Evolutionary conservation across 441 rosid species (phyloP), one percentile per base, ranked within the genome.

Genomic region (Brassica hybrid): DNA sequence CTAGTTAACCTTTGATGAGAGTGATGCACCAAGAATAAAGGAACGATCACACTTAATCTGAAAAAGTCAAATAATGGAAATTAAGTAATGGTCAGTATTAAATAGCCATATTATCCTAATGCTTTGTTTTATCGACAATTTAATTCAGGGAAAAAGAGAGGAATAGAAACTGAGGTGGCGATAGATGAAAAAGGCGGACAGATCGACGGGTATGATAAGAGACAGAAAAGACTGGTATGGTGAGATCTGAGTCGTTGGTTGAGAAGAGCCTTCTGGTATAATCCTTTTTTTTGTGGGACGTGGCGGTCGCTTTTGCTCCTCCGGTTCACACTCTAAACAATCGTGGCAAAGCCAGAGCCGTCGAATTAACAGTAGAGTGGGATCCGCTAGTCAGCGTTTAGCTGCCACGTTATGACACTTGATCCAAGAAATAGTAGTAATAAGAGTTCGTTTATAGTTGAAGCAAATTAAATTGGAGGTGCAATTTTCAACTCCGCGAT

Each of bases 301-400:
- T 79, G 78, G 72, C 78, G 62, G 75, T 65, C 50, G 69, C 64
- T 74, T 79, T 65, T 79, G n/a, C 67, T 67, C 79, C 13, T 72
- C 17, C 52, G 10, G 23, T 48, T 50, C 30, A 71, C n/a, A 65
- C 52, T 19, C 30, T 9, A 43, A 19, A 11, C 9, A 59, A 9
- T 71, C 59, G 81, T 78, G 78, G 81, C 52, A 7, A 52, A 68
- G 32, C 65, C 6, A 13, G 27, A 78, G 81, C 71, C 81, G 81
- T 78, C 71, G 21, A 30, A 12, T 3, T 27, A n/a, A 32, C 9
- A 36, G 11, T 14, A 32, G 43, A 19, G 43, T 19, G 45, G 27
- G 61, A 57, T 19, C 61, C 25, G 61, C 61, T 18, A 57, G 61
- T 57, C 27, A 3, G 13, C 61, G 13, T 57, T 57, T 19, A 57